A percentile compares a stretch with the other conserved stretches of the same genome.
Evolutionary conservation across 2,329 filamentous ascomycete species (phyloP).

Genomic region (Acrocalymma vagum): DNA sequence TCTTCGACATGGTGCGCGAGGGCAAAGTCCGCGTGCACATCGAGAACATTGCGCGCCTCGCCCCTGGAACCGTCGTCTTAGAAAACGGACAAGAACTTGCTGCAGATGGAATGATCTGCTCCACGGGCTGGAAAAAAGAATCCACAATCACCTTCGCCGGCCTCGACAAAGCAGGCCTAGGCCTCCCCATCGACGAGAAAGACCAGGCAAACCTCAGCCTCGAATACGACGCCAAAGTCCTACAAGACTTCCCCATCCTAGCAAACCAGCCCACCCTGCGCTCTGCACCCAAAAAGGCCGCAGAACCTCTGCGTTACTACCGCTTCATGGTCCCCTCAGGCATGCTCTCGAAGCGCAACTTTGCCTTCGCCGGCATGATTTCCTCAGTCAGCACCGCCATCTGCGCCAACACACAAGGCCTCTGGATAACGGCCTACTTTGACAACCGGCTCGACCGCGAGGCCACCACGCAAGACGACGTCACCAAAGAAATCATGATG

Average conservation of each 20-base stretch:
- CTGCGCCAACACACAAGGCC: constrained; percentile 41
- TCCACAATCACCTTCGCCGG: constrained; percentile 12
- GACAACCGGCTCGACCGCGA: constrained; percentile 52
- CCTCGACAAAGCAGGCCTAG: constrained; percentile 10
- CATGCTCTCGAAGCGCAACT: constrained; percentile 34
- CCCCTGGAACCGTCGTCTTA: constrained; percentile 56
- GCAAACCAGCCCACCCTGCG: constrained; percentile 54
- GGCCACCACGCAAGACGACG: constrained; percentile 10
- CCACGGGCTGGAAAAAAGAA: constrained; percentile 62
- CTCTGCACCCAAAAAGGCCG: constrained; percentile 11
- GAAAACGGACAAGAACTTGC: constrained; percentile 52
- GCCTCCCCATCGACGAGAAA: constrained; percentile 9
- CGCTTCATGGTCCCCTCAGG: constrained; percentile 50
- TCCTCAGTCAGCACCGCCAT: constrained; percentile 42
- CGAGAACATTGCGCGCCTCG: constrained; percentile 61
- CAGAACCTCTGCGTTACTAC: constrained; percentile 24
- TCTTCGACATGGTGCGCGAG: constrained; percentile 64
- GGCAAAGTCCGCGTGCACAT: constrained; percentile 63
- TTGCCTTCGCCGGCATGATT: constrained; percentile 50
- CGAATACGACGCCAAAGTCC: constrained; percentile 61
- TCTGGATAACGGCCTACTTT: constrained; percentile 68
- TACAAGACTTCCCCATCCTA: constrained; percentile 61
- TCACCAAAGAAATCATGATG: constrained; percentile 26
- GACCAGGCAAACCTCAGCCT: constrained; percentile 61
- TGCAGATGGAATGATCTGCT: constrained; percentile 60